These are phyloP conservation scores for Eutypa lata DNA, from an alignment of 2,329 filamentous ascomycete species.

Conservation along the genomic window DNA sequence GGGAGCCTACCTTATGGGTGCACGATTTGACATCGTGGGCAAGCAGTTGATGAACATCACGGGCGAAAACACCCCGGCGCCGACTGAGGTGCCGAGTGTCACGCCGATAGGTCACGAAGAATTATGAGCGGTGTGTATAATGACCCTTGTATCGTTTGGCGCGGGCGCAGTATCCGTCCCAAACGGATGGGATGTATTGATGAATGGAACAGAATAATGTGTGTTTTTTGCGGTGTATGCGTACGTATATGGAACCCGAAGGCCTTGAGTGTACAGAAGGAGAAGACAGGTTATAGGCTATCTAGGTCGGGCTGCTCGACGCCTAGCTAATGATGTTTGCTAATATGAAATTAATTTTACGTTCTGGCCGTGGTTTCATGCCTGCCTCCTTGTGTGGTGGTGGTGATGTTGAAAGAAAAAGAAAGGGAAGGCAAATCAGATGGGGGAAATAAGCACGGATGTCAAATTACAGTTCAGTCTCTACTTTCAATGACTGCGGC, in stretches of 20 bases:
- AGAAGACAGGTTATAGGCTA: not conserved
- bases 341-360: not conserved
- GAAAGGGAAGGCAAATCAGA: not conserved
- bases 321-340: not conserved
- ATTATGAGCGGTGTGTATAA: conserved; percentile 18
- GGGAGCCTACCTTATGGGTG: conserved; percentile 75
- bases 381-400: too few relatives aligned
- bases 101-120: conserved; percentile 23
- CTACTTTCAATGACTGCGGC: conserved; percentile 78
- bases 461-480: conserved; percentile 98
- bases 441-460: conserved; percentile 72
- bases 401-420: not conserved
- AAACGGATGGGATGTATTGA: conserved; percentile 6
- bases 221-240: not conserved
- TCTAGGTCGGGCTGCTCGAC: too few relatives aligned
- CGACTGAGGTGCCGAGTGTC: conserved; percentile 10
- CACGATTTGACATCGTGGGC: conserved; percentile 72
- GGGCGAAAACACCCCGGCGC: conserved; percentile 14
- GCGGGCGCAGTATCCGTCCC: not conserved
- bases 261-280: not conserved
- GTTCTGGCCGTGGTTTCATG: not conserved
- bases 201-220: conserved; percentile 2
- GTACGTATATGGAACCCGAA: not conserved
- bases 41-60: conserved; percentile 40
- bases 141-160: not conserved